Percentiles rank a stretch among this genome's conserved stretches.
Conservation (phyloP, 306 rosid species). For the Rosa multiflora region DNA sequence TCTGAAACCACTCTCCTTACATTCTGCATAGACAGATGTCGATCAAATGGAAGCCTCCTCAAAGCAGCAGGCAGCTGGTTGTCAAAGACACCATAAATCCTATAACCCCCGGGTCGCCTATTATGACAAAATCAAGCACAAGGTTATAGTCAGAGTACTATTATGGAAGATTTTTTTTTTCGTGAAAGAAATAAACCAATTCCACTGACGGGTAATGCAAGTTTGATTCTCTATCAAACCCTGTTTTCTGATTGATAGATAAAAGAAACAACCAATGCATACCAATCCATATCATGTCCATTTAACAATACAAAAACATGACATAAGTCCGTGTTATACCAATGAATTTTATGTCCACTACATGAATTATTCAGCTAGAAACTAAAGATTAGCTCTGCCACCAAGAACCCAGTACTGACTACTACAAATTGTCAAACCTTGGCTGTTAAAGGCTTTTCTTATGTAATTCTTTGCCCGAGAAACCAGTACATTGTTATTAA, state of each 20-base stretch:
- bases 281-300: background rate
- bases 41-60: conserved; percentile 94
- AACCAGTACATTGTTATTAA: background rate
- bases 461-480: background rate
- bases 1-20: conserved; percentile 92
- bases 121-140: conserved; percentile 8
- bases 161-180: background rate
- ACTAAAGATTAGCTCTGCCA: background rate
- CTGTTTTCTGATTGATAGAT: background rate
- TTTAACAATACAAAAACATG: background rate
- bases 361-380: background rate
- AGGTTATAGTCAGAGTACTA: background rate
- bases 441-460: no score
- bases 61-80: conserved; percentile 99
- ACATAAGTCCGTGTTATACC: background rate
- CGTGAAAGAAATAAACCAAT: background rate
- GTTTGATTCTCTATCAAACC: background rate
- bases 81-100: conserved; percentile 92
- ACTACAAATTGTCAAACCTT: conserved; percentile 3
- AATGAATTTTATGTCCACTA: background rate
- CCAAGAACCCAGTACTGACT: background rate
- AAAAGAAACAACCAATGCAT: background rate
- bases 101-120: conserved; percentile 97
- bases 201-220: background rate
- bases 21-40: conserved; percentile 91